phyloP scores from a whole-genome alignment of 495 filamentous ascomycete genomes.

The Durotheca rogersii region DNA sequence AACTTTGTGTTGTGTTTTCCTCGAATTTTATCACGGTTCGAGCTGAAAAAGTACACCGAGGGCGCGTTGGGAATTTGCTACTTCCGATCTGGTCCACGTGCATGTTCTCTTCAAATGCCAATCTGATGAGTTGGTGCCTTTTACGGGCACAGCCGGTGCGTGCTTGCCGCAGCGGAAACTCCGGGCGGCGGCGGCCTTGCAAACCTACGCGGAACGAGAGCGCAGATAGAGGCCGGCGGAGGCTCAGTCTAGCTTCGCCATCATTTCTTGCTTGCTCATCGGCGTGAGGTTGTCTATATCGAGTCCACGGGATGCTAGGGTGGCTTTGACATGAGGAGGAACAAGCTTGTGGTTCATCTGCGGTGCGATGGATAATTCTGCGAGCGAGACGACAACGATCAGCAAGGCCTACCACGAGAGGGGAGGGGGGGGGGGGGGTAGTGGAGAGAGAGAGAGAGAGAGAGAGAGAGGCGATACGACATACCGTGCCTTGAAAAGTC shows the following conservation, averaged over 20 bases:
- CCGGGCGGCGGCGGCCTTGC: conserved; percentile 30
- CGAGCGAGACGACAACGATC: conserved; percentile 21
- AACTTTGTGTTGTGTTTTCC: conserved; percentile 23
- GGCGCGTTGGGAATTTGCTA: conserved; percentile 19
- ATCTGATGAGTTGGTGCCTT: conserved; percentile 29
- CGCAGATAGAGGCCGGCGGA: conserved; percentile 18
- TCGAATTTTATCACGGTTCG: conserved; percentile 17
- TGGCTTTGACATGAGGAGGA: conserved; percentile 74
- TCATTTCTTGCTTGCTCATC: conserved; percentile 90
- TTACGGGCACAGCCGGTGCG: conserved; percentile 33
- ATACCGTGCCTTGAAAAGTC: conserved; percentile 93
- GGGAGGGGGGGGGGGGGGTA: no score
- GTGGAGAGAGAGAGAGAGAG: no score
- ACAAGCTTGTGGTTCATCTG: conserved; percentile 84
- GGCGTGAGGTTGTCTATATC: conserved; percentile 94
- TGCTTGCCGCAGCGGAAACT: conserved; percentile 35
- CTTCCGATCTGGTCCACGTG: conserved; percentile 11
- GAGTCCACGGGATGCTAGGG: conserved; percentile 72
- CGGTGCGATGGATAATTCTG: conserved; percentile 94
- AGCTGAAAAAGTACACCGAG: conserved; percentile 16
- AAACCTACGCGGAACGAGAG: conserved; percentile 30
- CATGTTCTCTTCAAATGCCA: conserved; percentile 7
- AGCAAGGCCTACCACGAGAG: no score
- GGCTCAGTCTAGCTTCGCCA: conserved; percentile 91
- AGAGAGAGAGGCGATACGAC: conserved; percentile 30